Evolutionary conservation across 2,329 filamentous ascomycete species (phyloP).

Genomic region (Sarocladium brachiariae): DNA sequence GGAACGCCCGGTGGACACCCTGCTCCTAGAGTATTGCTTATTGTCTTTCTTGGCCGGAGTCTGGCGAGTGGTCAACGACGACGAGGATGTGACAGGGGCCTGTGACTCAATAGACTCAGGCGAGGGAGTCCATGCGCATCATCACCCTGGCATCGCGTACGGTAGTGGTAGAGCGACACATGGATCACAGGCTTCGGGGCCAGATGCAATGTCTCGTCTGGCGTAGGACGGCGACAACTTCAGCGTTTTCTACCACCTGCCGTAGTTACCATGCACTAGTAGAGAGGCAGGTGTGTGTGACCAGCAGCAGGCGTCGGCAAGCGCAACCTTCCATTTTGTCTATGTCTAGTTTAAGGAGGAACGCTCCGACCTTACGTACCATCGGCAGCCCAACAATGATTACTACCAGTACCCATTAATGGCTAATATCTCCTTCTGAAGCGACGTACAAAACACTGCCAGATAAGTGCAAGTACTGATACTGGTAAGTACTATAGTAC

Average conservation of each 20-base stretch:
- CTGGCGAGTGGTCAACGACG: background rate
- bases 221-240: too few relatives aligned
- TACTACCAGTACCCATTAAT: too few relatives aligned
- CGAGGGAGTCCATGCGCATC: background rate
- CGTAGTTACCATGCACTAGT: too few relatives aligned
- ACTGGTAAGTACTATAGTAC: too few relatives aligned
- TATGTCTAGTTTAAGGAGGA: too few relatives aligned
- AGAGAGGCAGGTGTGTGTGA: background rate
- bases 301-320: background rate
- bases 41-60: background rate
- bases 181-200: background rate
- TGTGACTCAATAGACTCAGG: slow-evolving; percentile 1
- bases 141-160: background rate
- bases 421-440: too few relatives aligned
- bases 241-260: too few relatives aligned
- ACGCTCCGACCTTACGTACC: too few relatives aligned
- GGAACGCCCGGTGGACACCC: background rate
- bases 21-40: background rate
- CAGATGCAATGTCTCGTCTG: too few relatives aligned
- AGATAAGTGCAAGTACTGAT: too few relatives aligned
- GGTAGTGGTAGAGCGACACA: background rate
- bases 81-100: background rate
- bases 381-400: too few relatives aligned
- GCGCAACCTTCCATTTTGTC: background rate
- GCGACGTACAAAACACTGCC: too few relatives aligned